These are phyloP conservation scores for Grosmannia huntii DNA, from an alignment of 2,329 filamentous ascomycete species.

Conservation along the genomic window DNA sequence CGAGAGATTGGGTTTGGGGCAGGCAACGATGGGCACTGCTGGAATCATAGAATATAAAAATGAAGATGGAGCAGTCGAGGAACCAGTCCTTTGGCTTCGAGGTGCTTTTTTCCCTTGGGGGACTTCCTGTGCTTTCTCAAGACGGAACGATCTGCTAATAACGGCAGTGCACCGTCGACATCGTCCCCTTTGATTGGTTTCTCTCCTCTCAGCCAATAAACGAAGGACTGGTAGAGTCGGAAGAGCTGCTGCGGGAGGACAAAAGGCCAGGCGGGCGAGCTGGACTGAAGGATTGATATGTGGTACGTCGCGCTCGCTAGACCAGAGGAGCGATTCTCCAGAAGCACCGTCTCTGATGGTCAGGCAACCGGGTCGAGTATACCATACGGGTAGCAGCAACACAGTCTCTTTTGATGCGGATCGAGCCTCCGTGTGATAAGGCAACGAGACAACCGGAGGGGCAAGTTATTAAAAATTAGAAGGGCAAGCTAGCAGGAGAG, in stretches of 20 bases:
- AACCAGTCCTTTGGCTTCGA: neutral
- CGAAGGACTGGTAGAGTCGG: neutral
- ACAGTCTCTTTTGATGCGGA: too few relatives aligned
- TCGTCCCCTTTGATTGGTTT: slow-evolving; percentile 7
- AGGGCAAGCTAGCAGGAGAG: neutral
- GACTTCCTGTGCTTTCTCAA: neutral
- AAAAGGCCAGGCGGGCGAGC: neutral
- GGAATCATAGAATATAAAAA: neutral
- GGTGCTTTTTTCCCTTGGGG: neutral
- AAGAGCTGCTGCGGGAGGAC: neutral
- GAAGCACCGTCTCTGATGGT: neutral
- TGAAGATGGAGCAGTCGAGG: neutral
- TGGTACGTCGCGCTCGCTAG: neutral
- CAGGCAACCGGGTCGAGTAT: neutral
- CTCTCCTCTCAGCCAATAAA: slow-evolving; percentile 6
- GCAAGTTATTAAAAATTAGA: neutral
- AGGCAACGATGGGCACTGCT: neutral
- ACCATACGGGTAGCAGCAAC: too few relatives aligned
- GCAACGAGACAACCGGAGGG: neutral
- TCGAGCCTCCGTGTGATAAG: too few relatives aligned
- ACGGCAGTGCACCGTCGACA: slow-evolving; percentile 1
- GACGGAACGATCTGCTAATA: slow-evolving; percentile 1
- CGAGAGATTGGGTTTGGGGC: neutral
- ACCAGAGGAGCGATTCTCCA: neutral
- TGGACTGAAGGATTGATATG: neutral